These are phyloP conservation scores for Boehmeria nivea DNA, from an alignment of 306 rosid genomes.

Conservation along the genomic window DNA sequence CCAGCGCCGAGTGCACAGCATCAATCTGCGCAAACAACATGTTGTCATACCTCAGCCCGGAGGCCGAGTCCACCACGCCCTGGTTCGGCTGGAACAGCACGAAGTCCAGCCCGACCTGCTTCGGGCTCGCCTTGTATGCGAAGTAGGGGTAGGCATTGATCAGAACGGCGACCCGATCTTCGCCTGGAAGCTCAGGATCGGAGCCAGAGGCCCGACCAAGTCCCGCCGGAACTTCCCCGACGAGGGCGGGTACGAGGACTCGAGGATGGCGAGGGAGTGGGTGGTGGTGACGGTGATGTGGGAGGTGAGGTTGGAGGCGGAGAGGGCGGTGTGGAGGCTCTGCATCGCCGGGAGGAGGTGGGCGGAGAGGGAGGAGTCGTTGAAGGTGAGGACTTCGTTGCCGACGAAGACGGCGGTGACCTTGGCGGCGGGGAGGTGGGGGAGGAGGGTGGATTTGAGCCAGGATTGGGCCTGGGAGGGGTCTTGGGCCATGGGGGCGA, in stretches of 20 bases:
- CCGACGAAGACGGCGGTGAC: conserved; percentile 87
- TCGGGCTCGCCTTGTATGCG: conserved; percentile 75
- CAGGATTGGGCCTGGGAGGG: conserved; percentile 57
- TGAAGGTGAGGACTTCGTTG: conserved; percentile 82
- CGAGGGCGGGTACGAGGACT: conserved; percentile 80
- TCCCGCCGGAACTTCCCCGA: conserved; percentile 75
- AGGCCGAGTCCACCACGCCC: conserved; percentile 59
- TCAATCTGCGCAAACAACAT: conserved; percentile 95
- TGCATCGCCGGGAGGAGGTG: conserved; percentile 85
- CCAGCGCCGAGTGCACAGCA: conserved; percentile 71
- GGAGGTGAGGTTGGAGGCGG: conserved; percentile 49
- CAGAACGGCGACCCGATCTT: conserved; percentile 78
- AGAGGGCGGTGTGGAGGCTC: conserved; percentile 64
- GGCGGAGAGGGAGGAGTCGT: conserved; percentile 55
- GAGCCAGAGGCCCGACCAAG: conserved; percentile 43
- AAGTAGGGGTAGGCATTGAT: conserved; percentile 97
- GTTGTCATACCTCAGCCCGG: conserved; percentile 78
- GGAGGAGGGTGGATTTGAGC: conserved; percentile 71
- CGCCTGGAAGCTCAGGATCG: conserved; percentile 64
- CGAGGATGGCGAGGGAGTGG: conserved; percentile 69
- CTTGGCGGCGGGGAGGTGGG: conserved; percentile 65
- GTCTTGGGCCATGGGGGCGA: conserved; percentile 50
- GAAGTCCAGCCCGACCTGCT: conserved; percentile 60
- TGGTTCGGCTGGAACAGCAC: conserved; percentile 81
- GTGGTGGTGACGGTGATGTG: conserved; percentile 69